A percentile compares a stretch with the other conserved stretches of the same genome.
Evolutionary conservation across 192 early-diverging fungal genomes (phyloP).

Genomic region (Entophlyctis luteolus): DNA sequence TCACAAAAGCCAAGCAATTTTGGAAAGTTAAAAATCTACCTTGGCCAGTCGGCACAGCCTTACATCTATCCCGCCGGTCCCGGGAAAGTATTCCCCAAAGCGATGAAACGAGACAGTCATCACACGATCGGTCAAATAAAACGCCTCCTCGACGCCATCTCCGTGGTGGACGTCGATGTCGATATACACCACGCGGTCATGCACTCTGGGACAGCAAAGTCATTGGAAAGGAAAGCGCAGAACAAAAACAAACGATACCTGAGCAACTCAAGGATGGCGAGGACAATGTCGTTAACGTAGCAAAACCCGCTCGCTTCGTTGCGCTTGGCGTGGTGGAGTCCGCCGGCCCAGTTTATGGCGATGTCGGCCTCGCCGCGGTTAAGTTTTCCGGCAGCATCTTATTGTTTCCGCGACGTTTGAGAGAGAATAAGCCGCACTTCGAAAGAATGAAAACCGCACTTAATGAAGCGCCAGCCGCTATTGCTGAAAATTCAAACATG

Average conservation of each 20-base stretch:
- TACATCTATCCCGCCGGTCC: conserved; percentile 90
- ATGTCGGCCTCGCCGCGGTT: conserved; percentile 80
- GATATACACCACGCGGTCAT: conserved; percentile 86
- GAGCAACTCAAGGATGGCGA: conserved; percentile 85
- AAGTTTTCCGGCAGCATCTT: conserved; percentile 81
- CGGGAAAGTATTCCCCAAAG: conserved; percentile 94
- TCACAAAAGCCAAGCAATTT: background rate
- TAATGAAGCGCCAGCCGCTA: conserved; percentile 70
- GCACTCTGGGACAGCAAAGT: conserved; percentile 25
- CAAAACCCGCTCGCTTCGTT: conserved; percentile 92
- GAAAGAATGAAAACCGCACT: background rate
- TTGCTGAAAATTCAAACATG: conserved; percentile 89
- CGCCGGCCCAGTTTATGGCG: conserved; percentile 97
- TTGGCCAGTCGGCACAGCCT: conserved; percentile 1
- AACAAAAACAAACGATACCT: conserved; percentile 39
- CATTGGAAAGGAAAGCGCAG: background rate
- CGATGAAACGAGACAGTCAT: conserved; percentile 98
- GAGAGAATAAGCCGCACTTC: background rate
- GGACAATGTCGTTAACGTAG: conserved; percentile 93
- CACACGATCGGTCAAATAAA: conserved; percentile 83
- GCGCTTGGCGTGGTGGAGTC: conserved; percentile 88
- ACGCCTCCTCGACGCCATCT: conserved; percentile 96
- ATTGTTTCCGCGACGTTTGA: background rate
- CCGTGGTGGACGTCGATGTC: conserved; percentile 99
- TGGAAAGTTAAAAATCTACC: background rate